Percentiles rank a stretch among this genome's conserved stretches.
phyloP scores from a whole-genome alignment of 1,284 basidiomycete genomes.

The Tilletiopsis washingtonensis region DNA sequence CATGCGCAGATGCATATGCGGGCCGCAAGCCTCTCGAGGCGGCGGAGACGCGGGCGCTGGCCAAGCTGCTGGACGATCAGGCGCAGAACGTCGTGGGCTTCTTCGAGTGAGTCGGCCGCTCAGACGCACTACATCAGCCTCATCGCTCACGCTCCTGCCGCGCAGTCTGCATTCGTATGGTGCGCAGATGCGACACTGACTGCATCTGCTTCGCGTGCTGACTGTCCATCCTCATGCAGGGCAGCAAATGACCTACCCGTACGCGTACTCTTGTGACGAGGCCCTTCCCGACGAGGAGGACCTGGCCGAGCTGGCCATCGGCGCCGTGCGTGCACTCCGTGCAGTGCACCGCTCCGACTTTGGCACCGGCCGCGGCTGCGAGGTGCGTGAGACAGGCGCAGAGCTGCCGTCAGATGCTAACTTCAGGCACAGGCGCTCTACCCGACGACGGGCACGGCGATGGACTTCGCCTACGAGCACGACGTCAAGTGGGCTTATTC shows the following conservation, averaged over 20 bases:
- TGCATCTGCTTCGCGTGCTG: too few species aligned
- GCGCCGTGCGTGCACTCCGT: conserved; percentile 60
- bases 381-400: too few species aligned
- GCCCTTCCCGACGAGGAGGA: conserved; percentile 71
- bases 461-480: conserved; percentile 4
- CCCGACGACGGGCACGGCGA: not conserved
- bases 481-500: conserved; percentile 28
- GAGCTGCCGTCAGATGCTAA: too few species aligned
- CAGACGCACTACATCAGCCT: too few species aligned
- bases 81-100: conserved; percentile 55
- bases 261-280: conserved; percentile 63
- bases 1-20: conserved; percentile 21
- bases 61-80: conserved; percentile 60
- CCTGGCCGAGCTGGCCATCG: conserved; percentile 66
- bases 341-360: conserved; percentile 55
- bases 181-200: too few species aligned
- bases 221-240: too few species aligned
- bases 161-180: conserved; percentile 64
- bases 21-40: conserved; percentile 54
- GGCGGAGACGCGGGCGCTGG: conserved; percentile 66
- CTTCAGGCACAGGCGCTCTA: conserved; percentile 38
- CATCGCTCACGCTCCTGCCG: too few species aligned
- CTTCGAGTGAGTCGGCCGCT: conserved; percentile 55
- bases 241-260: conserved; percentile 57
- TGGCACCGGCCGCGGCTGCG: conserved; percentile 62